A percentile compares a stretch with the other conserved stretches of the same genome.
Conservation (phyloP, 352 stramenopile species). For the Thalassiosira hispida region DNA sequence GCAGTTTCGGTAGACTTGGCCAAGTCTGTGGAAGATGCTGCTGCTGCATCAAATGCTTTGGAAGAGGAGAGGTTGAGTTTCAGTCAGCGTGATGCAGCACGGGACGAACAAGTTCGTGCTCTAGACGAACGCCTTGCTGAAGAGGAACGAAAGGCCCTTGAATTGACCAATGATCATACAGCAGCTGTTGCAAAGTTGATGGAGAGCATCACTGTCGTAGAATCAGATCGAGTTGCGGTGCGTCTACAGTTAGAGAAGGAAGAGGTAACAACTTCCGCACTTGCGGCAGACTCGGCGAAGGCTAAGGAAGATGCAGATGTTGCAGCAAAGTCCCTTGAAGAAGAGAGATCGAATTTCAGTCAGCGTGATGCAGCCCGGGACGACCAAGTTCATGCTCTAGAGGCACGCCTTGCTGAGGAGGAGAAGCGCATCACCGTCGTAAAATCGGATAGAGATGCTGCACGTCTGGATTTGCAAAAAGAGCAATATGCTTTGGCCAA, state of each 20-base stretch:
- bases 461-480: neutral
- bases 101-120: neutral
- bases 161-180: slow-evolving; percentile 19
- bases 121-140: slow-evolving; percentile 17
- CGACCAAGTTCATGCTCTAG: slow-evolving; percentile 1
- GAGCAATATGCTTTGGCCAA: slow-evolving; percentile 7
- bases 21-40: neutral
- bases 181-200: slow-evolving; percentile 16
- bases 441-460: slow-evolving; percentile 14
- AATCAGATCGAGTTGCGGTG: slow-evolving; percentile 27
- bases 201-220: slow-evolving; percentile 6
- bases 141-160: slow-evolving; percentile 8
- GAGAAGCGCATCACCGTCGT: neutral
- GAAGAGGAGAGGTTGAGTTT: slow-evolving; percentile 3
- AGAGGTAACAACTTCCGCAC: neutral
- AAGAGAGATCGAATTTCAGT: slow-evolving; percentile 20
- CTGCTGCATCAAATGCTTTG: neutral
- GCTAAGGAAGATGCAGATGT: slow-evolving; percentile 18
- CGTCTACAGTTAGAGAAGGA: slow-evolving; percentile 26
- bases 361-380: neutral
- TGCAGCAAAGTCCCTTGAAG: slow-evolving; percentile 16
- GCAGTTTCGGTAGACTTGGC: slow-evolving; percentile 1
- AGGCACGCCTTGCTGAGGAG: neutral
- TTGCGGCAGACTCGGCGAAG: slow-evolving; percentile 16
- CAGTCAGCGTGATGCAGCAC: neutral